A percentile compares a stretch with the other conserved stretches of the same genome.
These are phyloP conservation scores for Ustilago loliicola DNA, from an alignment of 1,284 basidiomycete species.

Conservation along the genomic window DNA sequence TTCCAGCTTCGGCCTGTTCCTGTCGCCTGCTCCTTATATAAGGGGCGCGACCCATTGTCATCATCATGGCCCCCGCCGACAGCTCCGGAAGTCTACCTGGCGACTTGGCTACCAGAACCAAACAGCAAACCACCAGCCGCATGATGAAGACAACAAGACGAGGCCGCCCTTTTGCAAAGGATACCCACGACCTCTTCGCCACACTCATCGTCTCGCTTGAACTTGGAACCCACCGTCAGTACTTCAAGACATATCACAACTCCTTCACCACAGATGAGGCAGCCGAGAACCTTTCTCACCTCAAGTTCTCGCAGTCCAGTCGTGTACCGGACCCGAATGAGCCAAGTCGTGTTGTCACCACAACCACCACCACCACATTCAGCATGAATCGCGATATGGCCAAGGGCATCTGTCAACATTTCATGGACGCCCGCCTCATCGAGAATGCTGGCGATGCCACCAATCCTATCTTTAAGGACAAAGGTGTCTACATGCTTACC, in stretches of 20 bases:
- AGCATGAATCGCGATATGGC: constrained; percentile 99
- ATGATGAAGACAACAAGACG: constrained; percentile 68
- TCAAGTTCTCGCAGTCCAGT: constrained; percentile 99
- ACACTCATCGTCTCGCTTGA: constrained; percentile 94
- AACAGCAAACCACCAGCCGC: constrained; percentile 65
- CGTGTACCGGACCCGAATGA: constrained; percentile 97
- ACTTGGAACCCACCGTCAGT: constrained; percentile 89
- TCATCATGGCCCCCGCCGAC: constrained; percentile 43
- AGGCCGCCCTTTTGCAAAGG: constrained; percentile 73
- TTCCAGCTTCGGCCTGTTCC: neutral
- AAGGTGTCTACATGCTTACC: constrained; percentile 94
- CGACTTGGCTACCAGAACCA: constrained; percentile 52
- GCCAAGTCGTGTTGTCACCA: constrained; percentile 95
- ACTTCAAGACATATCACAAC: constrained; percentile 93
- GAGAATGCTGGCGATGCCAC: constrained; percentile 93
- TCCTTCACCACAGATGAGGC: constrained; percentile 98
- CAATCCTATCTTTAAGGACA: constrained; percentile 93
- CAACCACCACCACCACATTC: constrained; percentile 98
- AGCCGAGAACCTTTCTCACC: constrained; percentile 89
- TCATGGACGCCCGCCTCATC: constrained; percentile 97
- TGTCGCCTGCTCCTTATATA: constrained; percentile 18
- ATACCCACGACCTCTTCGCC: constrained; percentile 97
- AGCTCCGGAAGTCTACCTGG: constrained; percentile 51
- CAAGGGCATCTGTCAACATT: constrained; percentile 98
- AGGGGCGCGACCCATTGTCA: neutral